These are phyloP conservation scores for Fraxinus angustifolia DNA, from an alignment of 305 asterid genomes.

Conservation along the genomic window DNA sequence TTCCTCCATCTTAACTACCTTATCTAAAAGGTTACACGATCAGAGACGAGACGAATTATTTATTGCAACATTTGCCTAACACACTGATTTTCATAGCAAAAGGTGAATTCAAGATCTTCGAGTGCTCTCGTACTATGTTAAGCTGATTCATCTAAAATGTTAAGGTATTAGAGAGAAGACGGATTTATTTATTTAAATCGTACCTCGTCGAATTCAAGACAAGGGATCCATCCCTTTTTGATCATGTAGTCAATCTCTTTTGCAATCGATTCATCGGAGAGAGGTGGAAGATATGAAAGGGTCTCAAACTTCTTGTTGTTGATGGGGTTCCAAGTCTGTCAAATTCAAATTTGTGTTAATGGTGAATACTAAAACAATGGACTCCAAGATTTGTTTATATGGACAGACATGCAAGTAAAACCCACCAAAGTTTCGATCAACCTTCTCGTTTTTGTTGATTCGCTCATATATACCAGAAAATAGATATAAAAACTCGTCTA, in stretches of 20 bases:
- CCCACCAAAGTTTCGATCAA: background rate
- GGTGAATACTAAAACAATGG: background rate
- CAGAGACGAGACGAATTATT: background rate
- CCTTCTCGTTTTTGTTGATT: background rate
- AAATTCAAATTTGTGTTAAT: background rate
- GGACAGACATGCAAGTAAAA: background rate
- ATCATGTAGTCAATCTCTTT: constrained; percentile 49
- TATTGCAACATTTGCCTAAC: background rate
- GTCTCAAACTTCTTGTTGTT: constrained; percentile 53
- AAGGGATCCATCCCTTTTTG: constrained; percentile 47
- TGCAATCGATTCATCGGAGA: constrained; percentile 41
- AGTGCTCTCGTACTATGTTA: background rate
- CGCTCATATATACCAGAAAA: background rate
- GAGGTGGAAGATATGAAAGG: constrained; percentile 49
- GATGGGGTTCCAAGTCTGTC: constrained; percentile 50
- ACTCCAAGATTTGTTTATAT: background rate
- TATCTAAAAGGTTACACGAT: background rate
- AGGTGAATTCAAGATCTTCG: background rate
- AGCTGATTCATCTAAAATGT: background rate
- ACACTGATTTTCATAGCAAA: background rate
- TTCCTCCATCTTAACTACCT: background rate
- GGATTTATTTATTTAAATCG: background rate
- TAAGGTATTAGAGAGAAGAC: background rate
- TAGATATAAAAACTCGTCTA: background rate
- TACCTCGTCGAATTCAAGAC: constrained; percentile 57